phyloP scores from a whole-genome alignment of 495 filamentous ascomycete species.

The Aspergillus heteromorphus region DNA sequence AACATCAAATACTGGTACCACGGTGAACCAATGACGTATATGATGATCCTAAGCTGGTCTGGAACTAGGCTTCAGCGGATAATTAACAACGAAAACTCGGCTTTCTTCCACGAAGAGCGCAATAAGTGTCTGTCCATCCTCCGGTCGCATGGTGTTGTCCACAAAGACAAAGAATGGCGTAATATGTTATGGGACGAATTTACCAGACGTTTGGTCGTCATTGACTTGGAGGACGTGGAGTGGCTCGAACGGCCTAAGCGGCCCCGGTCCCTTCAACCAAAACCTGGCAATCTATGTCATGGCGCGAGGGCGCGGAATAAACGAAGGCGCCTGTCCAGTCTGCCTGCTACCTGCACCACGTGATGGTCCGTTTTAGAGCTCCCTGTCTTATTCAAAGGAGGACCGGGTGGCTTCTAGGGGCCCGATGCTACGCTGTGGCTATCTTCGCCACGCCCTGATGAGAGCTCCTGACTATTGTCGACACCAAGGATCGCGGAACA shows the following conservation, averaged over 20 bases:
- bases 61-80: constrained; percentile 18
- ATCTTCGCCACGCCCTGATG: no score
- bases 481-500: no score
- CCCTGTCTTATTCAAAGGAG: no score
- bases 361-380: no score
- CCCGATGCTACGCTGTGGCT: no score
- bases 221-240: constrained; percentile 22
- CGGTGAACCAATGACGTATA: constrained; percentile 20
- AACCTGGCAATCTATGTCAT: no score
- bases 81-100: constrained; percentile 16
- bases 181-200: constrained; percentile 22
- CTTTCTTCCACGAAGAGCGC: constrained; percentile 18
- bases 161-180: constrained; percentile 20
- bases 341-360: no score
- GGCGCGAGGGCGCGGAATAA: no score
- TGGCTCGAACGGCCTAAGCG: constrained; percentile 14
- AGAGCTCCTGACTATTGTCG: no score
- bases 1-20: constrained; percentile 23
- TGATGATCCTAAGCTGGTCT: constrained; percentile 25
- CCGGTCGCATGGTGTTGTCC: constrained; percentile 10
- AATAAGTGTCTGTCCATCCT: constrained; percentile 13
- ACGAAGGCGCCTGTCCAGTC: no score
- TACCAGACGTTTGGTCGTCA: constrained; percentile 10
- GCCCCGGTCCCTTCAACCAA: no score
- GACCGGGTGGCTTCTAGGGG: no score